These are phyloP conservation scores for Naganishia friedmannii DNA, from an alignment of 768 basidiomycete species.

Conservation along the genomic window DNA sequence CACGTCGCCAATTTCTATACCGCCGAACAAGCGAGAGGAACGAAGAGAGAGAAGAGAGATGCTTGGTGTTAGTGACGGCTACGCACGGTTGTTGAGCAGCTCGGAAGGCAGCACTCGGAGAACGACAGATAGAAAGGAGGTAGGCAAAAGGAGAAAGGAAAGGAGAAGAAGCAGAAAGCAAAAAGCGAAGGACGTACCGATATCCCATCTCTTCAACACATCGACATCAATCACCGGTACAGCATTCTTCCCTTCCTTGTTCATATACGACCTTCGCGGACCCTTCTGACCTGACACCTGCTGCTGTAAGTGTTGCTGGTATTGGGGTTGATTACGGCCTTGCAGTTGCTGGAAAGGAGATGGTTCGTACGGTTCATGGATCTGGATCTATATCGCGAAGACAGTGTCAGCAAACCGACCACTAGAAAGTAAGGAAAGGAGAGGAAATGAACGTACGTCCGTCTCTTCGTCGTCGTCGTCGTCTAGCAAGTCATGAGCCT, in stretches of 20 bases:
- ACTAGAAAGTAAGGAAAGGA: not conserved
- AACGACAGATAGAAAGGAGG: too few species aligned
- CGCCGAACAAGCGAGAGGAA: too few species aligned
- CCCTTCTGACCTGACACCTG: not conserved
- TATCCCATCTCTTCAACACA: not conserved
- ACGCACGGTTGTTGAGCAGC: too few species aligned
- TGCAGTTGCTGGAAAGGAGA: too few species aligned
- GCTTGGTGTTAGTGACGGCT: too few species aligned
- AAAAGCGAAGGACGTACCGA: not conserved
- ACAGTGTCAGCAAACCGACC: too few species aligned
- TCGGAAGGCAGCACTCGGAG: too few species aligned
- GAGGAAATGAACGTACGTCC: not conserved
- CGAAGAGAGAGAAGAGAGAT: too few species aligned
- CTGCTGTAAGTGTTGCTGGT: not conserved
- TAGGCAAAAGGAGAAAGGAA: not conserved
- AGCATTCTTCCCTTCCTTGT: slow-evolving; percentile 2
- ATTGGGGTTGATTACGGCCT: not conserved
- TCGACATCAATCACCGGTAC: not conserved
- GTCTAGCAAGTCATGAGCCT: not conserved
- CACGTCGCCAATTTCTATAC: slow-evolving; percentile 8
- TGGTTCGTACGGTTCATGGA: too few species aligned
- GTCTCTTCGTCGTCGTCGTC: too few species aligned
- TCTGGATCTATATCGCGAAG: too few species aligned
- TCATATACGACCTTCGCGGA: not conserved
- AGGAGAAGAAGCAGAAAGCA: not conserved